Evolutionary conservation across 1,284 basidiomycete genomes (phyloP), one percentile per base, ranked within the genome.

Genomic region (Heterobasidion annosum): DNA sequence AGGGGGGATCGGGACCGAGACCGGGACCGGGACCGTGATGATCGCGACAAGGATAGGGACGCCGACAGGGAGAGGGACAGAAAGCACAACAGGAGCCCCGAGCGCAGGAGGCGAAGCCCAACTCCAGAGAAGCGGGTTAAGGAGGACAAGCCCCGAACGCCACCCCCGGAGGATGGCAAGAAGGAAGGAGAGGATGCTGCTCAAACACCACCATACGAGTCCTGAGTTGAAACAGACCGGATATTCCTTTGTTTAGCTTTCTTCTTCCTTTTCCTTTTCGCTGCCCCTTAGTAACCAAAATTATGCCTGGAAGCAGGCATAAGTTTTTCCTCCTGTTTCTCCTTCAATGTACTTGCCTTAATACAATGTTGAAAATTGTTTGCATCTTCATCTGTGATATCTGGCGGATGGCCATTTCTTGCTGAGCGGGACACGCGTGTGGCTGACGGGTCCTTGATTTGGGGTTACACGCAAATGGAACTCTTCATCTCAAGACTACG

Each of bases 121-220:
- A 73, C 74, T 15, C 79, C 78, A 5, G 75, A 77, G 45, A 72
- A 73, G 58, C 71, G 70, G 60, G 67, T 67, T 55, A 63, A 66
- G 57, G 77, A 79, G 8, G 77, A 79, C 51, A 69, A 71, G 55
- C 69, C 70, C 54, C 71, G 75, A 66, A 77, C 78, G 16, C 67
- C 73, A 37, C 67, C 65, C 44, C 71, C 73, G 35, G 75, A 73
- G 44, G 73, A 71, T 15, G 57, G 57, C 18, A 77, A 76, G 64
- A 77, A 77, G 60, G 77, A 79, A 32, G n/a, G 12, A 40, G 75
- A 76, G 56, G 74, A 76, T 60, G 67, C 67, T 63, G 78, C 73
- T 52, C 71, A 73, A 59, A 78, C 77, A 8, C 79, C 79, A 40
- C 76, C 75, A 18, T 77, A 77, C 57, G 78, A 79, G 58, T 70